These are phyloP conservation scores for Hibiscus trionum DNA, from an alignment of 345 rosid species.

Conservation along the genomic window DNA sequence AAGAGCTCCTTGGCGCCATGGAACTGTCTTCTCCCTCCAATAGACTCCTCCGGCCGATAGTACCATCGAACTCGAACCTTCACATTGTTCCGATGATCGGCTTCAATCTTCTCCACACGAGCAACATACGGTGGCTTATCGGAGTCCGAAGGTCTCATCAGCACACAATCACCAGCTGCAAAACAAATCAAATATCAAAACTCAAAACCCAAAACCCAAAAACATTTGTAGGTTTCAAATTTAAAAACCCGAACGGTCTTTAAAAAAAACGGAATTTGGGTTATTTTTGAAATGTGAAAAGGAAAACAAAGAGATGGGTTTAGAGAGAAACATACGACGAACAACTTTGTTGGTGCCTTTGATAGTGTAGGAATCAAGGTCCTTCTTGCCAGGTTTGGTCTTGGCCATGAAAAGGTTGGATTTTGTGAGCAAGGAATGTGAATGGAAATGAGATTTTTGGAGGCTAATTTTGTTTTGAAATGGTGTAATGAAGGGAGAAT, in stretches of 20 bases:
- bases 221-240: too few species aligned
- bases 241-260: too few species aligned
- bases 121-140: conserved; percentile 82
- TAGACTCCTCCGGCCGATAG: conserved; percentile 81
- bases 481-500: neutral
- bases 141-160: conserved; percentile 79
- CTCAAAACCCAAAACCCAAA: neutral
- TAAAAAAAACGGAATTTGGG: neutral
- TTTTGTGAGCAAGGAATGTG: too few species aligned
- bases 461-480: neutral
- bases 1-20: conserved; percentile 83
- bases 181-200: conserved; percentile 5
- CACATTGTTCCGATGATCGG: conserved; percentile 64
- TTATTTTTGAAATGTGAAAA: neutral
- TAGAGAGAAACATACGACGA: conserved; percentile 31
- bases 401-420: conserved; percentile 36
- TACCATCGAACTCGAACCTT: conserved; percentile 79
- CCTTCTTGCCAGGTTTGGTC: conserved; percentile 62
- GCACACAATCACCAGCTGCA: conserved; percentile 70
- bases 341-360: conserved; percentile 75
- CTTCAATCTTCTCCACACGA: conserved; percentile 72
- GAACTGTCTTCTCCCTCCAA: conserved; percentile 80
- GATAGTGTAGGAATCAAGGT: conserved; percentile 68
- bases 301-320: neutral
- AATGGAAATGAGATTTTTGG: neutral